phyloP scores from a whole-genome alignment of 495 filamentous ascomycete species.

The Tuber umbilicatum region DNA sequence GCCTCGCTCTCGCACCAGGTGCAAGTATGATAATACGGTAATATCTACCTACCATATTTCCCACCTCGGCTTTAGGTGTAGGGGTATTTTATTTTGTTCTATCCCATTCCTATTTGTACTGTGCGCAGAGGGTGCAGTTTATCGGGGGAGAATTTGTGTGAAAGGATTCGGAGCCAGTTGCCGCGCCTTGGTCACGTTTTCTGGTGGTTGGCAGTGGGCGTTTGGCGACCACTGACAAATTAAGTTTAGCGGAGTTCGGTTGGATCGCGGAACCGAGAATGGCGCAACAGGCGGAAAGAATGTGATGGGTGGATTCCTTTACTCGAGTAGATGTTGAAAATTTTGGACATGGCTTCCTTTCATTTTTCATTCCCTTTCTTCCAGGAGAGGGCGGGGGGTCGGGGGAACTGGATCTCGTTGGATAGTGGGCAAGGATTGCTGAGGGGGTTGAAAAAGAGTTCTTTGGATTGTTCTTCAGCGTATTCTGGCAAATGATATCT shows the following conservation, averaged over 20 bases:
- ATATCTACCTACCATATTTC: background rate
- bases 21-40: background rate
- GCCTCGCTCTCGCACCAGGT: background rate
- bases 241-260: background rate
- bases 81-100: background rate
- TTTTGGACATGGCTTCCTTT: background rate
- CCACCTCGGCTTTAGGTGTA: background rate
- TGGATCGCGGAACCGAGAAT: constrained; percentile 28
- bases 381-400: background rate
- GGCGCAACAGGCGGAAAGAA: constrained; percentile 24
- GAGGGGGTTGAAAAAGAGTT: background rate
- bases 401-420: background rate
- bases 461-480: background rate
- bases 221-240: constrained; percentile 14
- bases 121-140: background rate
- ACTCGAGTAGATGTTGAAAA: background rate
- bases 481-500: background rate
- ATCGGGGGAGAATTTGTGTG: background rate
- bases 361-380: background rate
- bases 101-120: background rate
- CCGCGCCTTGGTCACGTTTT: constrained; percentile 28
- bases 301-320: background rate
- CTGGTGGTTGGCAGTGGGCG: constrained; percentile 33
- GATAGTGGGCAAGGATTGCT: background rate
- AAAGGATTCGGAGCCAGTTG: background rate